These are phyloP conservation scores for Trichomonascus vanleenenianus DNA, from an alignment of 805 yeast genomes.

Conservation along the genomic window DNA sequence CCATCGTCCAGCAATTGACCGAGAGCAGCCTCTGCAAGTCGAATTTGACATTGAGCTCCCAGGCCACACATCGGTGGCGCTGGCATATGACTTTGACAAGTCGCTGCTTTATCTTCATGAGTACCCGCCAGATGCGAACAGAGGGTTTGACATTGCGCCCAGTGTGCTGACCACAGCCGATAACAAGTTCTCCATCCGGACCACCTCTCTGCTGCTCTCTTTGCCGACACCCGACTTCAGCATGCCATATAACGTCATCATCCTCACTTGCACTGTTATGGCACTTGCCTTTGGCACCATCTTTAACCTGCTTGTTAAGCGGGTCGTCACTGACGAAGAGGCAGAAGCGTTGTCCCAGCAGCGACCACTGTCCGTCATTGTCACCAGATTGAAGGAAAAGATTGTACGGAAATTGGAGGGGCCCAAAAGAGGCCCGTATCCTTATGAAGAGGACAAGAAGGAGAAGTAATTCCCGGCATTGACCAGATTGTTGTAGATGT, in stretches of 20 bases:
- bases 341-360: slow-evolving; percentile 10
- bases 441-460: slow-evolving; percentile 3
- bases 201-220: slow-evolving; percentile 78
- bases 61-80: slow-evolving; percentile 46
- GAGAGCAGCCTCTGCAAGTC: slow-evolving; percentile 73
- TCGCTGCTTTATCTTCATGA: slow-evolving; percentile 77
- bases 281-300: slow-evolving; percentile 84
- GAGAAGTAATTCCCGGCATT: not conserved
- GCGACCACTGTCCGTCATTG: slow-evolving; percentile 8
- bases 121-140: slow-evolving; percentile 99
- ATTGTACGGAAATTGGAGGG: slow-evolving; percentile 5
- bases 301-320: slow-evolving; percentile 68
- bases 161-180: slow-evolving; percentile 57
- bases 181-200: slow-evolving; percentile 36
- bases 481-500: no score
- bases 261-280: slow-evolving; percentile 87
- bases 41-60: slow-evolving; percentile 66
- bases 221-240: slow-evolving; percentile 97
- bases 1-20: slow-evolving; percentile 72
- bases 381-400: not conserved
- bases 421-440: slow-evolving; percentile 12
- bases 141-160: slow-evolving; percentile 92
- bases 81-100: slow-evolving; percentile 80
- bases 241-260: slow-evolving; percentile 97
- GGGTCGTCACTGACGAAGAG: slow-evolving; percentile 69